Evolutionary conservation across 495 filamentous ascomycete species (phyloP), one percentile per base, ranked within the genome.

Genomic region (Trichoderma orchidacearum): DNA sequence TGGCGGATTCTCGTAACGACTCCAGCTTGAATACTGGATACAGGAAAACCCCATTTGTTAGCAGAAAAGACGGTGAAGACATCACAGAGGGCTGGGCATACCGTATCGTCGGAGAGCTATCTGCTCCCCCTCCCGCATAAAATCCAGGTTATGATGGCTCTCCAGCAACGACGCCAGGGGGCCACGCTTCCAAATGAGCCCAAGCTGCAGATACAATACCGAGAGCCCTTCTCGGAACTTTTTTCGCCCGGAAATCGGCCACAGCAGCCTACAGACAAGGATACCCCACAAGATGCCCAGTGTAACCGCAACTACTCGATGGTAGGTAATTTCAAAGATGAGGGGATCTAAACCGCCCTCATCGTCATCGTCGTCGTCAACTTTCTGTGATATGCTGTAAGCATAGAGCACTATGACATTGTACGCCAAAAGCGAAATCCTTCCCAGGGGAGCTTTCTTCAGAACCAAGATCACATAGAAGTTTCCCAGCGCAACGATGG

Each of bases 121-220:
- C 66, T 92, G 89, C 68, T 97, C 93, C 15, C 84, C 78, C 1
- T 89, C 78, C 59, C 83, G 85, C 77, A 95, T 86, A 66, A 95
- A 96, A 9, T 79, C 73, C 18, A 82, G 73, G 9, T 71, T 69
- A 53, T 75, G 68, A 51, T 75, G 66, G 51, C 68, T 74, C 12
- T 72, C 66, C 1, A 88, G 75, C 29, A 94, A 79, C 13, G 79
- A 80, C 1, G 85, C 83, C 15, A 98, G 73, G 0, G 93, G 93
- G n/a, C 93, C 90, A n/a, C 88, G 82, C 66, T 87, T 90, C 93
- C 93, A 98, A 56, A 96, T 87, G 17, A 97, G 74, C n/a, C 86
- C 86, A 87, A 98, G 89, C 32, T 90, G 84, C 13, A 98, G 76
- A 82, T 92, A 96, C 11, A 98, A 75, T 29, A 94, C 72, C 56